Percentiles rank a stretch among this genome's conserved stretches.
Evolutionary conservation across 148 eudicot genomes (phyloP).

Genomic region (Pharnaceum exiguum): DNA sequence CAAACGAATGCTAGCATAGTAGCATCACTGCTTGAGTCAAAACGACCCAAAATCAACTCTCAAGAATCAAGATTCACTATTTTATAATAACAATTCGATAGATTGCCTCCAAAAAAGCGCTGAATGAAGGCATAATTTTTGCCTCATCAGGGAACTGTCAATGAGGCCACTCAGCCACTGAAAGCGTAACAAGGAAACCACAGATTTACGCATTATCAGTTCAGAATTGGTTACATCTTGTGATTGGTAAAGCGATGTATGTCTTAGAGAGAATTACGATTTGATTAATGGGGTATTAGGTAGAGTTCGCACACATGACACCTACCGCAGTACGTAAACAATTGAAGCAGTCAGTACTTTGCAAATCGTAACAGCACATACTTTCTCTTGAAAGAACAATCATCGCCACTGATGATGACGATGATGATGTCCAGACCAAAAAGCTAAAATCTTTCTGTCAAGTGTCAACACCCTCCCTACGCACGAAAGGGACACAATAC

Average conservation of each 20-base stretch:
- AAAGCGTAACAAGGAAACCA: not conserved
- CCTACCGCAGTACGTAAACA: constrained; percentile 3
- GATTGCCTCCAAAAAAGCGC: too few species aligned
- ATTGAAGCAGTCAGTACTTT: constrained; percentile 13
- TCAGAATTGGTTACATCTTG: constrained; percentile 1
- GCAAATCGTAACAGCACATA: constrained; percentile 13
- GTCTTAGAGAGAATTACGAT: not conserved
- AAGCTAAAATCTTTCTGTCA: constrained; percentile 10
- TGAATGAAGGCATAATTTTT: too few species aligned
- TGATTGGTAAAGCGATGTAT: not conserved
- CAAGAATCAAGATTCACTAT: too few species aligned
- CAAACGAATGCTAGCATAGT: too few species aligned
- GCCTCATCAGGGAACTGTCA: not conserved
- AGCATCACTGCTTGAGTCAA: too few species aligned
- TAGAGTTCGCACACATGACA: constrained; percentile 10
- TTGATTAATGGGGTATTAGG: constrained; percentile 17
- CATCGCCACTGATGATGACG: constrained; percentile 14
- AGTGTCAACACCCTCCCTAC: constrained; percentile 14
- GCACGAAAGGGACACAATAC: constrained; percentile 9
- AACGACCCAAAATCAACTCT: too few species aligned
- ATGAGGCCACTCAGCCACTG: not conserved
- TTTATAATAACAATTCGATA: too few species aligned
- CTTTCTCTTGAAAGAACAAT: constrained; percentile 11
- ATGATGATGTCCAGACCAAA: constrained; percentile 17
- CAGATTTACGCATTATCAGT: constrained; percentile 6